Conservation (phyloP, 2,329 filamentous ascomycete genomes). For the Fusarium sulawesiense region DNA sequence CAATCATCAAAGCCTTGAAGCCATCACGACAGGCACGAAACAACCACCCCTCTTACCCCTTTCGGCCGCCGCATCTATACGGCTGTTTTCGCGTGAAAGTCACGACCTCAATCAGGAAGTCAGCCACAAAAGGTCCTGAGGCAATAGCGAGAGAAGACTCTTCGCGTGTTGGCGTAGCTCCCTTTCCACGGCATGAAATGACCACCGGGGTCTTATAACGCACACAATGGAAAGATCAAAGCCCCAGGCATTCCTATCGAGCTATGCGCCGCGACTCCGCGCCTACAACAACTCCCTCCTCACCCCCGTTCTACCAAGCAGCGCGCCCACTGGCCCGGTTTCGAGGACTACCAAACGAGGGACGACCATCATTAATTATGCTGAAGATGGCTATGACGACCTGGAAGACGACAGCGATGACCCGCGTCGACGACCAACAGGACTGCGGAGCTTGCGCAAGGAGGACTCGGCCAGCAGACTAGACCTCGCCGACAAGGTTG, state of each 20-base stretch:
- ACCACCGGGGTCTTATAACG: slow-evolving; percentile 37
- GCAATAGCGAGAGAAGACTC: slow-evolving; percentile 26
- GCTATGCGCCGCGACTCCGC: slow-evolving; percentile 90
- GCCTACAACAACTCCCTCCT: slow-evolving; percentile 92
- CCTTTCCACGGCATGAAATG: slow-evolving; percentile 49
- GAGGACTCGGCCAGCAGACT: slow-evolving; percentile 74
- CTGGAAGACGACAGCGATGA: slow-evolving; percentile 79
- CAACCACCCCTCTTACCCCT: slow-evolving; percentile 19
- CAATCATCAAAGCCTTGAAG: slow-evolving; percentile 38
- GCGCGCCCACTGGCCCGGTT: slow-evolving; percentile 71
- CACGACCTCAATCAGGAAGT: background rate
- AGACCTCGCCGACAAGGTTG: slow-evolving; percentile 79
- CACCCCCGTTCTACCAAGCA: slow-evolving; percentile 82
- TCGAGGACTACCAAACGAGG: slow-evolving; percentile 96
- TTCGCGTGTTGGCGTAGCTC: slow-evolving; percentile 40
- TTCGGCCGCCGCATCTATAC: background rate
- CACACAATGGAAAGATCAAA: slow-evolving; percentile 62
- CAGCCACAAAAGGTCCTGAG: background rate
- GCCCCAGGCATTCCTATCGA: slow-evolving; percentile 90
- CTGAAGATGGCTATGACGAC: slow-evolving; percentile 94
- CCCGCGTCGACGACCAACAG: slow-evolving; percentile 81
- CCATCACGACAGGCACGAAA: slow-evolving; percentile 38
- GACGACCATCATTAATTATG: slow-evolving; percentile 96
- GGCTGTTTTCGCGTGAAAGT: slow-evolving; percentile 12
- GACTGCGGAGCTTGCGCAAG: slow-evolving; percentile 82